Percentiles rank a stretch among this genome's conserved stretches.
phyloP scores from a whole-genome alignment of 768 basidiomycete species.

The Tulasnella sp. region DNA sequence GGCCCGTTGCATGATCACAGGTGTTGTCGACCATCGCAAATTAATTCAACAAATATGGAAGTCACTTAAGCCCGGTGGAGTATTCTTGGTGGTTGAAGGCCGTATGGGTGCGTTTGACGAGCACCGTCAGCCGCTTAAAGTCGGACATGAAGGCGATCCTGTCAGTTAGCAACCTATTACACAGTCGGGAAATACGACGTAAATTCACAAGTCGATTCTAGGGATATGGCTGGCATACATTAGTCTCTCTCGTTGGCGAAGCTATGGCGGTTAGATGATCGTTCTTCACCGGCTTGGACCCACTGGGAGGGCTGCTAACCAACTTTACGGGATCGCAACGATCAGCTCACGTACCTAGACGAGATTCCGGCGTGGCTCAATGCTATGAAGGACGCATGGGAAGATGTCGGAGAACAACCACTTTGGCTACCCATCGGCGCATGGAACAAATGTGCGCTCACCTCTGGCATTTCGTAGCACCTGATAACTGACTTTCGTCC shows the following conservation, averaged over 20 bases:
- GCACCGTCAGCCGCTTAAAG: conserved; percentile 3
- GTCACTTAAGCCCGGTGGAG: conserved; percentile 1
- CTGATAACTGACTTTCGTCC: background rate
- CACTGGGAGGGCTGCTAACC: background rate
- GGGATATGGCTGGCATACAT: background rate
- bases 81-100: conserved; percentile 14
- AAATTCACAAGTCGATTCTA: background rate
- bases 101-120: background rate
- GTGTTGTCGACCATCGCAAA: conserved; percentile 11
- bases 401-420: background rate
- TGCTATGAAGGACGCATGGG: conserved; percentile 19
- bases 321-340: background rate
- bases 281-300: background rate
- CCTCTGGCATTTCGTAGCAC: no score
- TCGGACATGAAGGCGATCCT: background rate
- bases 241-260: background rate
- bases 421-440: conserved; percentile 6
- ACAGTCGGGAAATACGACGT: no score
- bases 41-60: background rate
- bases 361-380: background rate
- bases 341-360: background rate
- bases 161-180: background rate
- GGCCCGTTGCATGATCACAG: background rate
- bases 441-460: background rate
- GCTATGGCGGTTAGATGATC: background rate